phyloP scores from a whole-genome alignment of 2,329 filamentous ascomycete genomes.

The Colletotrichum higginsianum region DNA sequence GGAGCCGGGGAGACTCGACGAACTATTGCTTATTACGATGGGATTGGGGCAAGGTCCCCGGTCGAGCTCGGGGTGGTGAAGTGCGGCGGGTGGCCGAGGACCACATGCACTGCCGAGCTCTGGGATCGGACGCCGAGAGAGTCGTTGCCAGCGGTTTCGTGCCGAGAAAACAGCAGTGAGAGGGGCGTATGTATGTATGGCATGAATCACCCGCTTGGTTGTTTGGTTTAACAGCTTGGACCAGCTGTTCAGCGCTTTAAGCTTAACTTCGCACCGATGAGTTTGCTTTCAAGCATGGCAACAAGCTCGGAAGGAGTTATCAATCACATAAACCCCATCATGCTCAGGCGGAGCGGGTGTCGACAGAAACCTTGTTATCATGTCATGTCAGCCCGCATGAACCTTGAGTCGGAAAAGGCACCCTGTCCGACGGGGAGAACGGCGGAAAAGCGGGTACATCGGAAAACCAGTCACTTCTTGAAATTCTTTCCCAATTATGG shows the following conservation, averaged over 20 bases:
- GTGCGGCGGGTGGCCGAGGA: neutral
- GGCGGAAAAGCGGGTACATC: slow-evolving; percentile 1
- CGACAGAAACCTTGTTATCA: neutral
- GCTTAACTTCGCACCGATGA: neutral
- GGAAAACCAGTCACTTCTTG: neutral
- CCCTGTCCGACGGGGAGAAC: neutral
- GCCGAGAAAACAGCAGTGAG: neutral
- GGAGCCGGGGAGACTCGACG: neutral
- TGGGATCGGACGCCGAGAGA: neutral
- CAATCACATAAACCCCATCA: neutral
- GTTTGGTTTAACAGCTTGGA: neutral
- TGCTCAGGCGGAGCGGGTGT: neutral
- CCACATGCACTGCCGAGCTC: neutral
- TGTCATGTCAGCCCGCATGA: neutral
- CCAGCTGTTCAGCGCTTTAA: neutral
- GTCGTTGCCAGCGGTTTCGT: neutral
- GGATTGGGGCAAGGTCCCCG: neutral
- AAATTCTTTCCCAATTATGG: too few species aligned
- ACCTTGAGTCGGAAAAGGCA: slow-evolving; percentile 3
- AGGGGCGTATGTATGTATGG: neutral
- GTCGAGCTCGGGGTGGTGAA: neutral
- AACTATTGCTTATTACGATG: neutral
- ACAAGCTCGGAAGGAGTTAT: neutral
- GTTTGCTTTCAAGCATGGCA: neutral
- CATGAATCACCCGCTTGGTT: too few species aligned